Evolutionary conservation across 495 filamentous ascomycete species (phyloP).

Genomic region (Penicillium odoratum): DNA sequence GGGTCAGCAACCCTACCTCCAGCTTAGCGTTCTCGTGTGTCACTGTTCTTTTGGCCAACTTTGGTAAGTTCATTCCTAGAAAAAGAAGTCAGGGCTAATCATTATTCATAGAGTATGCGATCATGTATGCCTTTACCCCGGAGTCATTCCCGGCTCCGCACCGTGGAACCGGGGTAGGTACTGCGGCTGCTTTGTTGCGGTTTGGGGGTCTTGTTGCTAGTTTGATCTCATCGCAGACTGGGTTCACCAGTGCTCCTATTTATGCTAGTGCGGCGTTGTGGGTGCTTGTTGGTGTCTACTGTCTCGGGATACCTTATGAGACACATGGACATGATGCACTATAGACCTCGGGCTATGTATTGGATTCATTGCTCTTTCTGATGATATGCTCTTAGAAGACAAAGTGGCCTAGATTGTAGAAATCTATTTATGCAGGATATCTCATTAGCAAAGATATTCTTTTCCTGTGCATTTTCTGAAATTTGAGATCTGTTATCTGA

Average conservation of each 20-base stretch:
- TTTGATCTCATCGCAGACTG: constrained; percentile 33
- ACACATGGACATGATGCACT: constrained; percentile 35
- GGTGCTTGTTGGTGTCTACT: constrained; percentile 29
- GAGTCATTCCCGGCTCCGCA: constrained; percentile 57
- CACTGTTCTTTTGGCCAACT: constrained; percentile 32
- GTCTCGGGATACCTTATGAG: constrained; percentile 36
- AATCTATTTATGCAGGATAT: no score
- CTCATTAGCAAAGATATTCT: no score
- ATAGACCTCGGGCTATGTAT: constrained; percentile 4
- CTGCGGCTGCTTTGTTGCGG: constrained; percentile 36
- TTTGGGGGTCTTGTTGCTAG: constrained; percentile 33
- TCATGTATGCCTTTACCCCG: constrained; percentile 58
- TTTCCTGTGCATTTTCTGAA: no score
- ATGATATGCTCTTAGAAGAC: background rate
- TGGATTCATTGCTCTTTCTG: background rate
- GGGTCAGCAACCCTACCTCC: constrained; percentile 22
- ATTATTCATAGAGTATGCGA: constrained; percentile 39
- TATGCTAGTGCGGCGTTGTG: constrained; percentile 37
- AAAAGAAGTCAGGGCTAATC: background rate
- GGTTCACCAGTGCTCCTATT: constrained; percentile 34
- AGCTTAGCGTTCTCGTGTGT: constrained; percentile 33
- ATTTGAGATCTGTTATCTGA: no score
- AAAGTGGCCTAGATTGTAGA: background rate
- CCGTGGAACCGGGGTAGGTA: constrained; percentile 52
- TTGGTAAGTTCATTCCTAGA: constrained; percentile 19